Percentiles rank a stretch among this genome's conserved stretches.
Conservation (phyloP, 148 eudicot genomes). For the Agrostemma githago region DNA sequence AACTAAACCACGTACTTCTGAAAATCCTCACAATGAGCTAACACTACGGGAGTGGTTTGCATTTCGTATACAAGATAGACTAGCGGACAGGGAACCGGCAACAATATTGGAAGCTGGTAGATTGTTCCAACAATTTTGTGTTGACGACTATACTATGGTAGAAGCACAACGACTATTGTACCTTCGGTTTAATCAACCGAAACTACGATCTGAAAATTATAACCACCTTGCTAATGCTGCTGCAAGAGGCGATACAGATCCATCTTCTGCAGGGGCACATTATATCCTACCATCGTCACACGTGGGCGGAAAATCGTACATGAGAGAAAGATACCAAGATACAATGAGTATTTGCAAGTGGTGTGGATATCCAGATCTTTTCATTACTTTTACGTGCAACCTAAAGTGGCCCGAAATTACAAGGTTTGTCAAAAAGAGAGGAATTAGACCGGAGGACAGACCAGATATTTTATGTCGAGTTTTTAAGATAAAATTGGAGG, state of each 20-base stretch:
- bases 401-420: neutral
- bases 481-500: too few relatives aligned
- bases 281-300: neutral
- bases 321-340: neutral
- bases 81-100: neutral
- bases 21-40: neutral
- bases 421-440: neutral
- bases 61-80: neutral
- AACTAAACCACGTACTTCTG: neutral
- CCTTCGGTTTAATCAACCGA: neutral
- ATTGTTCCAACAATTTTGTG: neutral
- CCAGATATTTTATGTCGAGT: too few relatives aligned
- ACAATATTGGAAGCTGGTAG: neutral
- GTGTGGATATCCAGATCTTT: neutral
- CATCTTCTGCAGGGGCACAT: neutral
- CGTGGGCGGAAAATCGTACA: neutral
- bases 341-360: neutral
- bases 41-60: neutral
- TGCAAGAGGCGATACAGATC: neutral
- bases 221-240: neutral
- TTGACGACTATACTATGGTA: neutral
- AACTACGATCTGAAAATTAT: neutral
- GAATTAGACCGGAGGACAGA: too few relatives aligned
- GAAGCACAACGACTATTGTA: neutral
- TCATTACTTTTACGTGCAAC: neutral